Base-by-base conservation (phyloP, 495 filamentous ascomycete genomes). In the Aspergillus diversus region DNA sequence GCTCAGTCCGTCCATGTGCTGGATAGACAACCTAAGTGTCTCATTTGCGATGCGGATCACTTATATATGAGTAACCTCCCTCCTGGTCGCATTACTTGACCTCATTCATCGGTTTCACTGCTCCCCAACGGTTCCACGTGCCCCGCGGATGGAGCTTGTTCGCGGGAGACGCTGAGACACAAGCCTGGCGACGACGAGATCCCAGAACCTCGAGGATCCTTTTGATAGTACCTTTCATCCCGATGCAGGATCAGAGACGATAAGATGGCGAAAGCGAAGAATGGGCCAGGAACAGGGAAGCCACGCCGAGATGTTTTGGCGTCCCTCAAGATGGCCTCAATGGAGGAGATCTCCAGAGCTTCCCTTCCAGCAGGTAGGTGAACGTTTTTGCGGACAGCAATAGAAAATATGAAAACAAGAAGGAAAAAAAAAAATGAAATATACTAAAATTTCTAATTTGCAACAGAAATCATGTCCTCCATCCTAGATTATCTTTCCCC, bases 401-500 rank as follows among this genome's bases (percentile, higher is more conserved):
- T 27, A 27, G 21, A 27, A 27, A 27, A 27, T 27, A 27, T 27
- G 21, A 27, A 27, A 27, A 27, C 21, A 27, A 27, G 4, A 33
- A 37, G 13, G 2, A 55, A 47, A 21, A 31, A 32, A 12, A 17
- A 17, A 39, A 7, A 27, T 5, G 5, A 8, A n/a, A n/a, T 17
- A 5, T 61, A n/a, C 31, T 13, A 2, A 39, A 54, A 49, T 7
- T 7, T 21, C 31, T 59, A 13, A 32, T 47, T 31, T 52, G 42
- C 4, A 37, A 46, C 55, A 93, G 95, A 99, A 78, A 93, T 99
- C 66, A 84, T 98, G 63, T 87, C 90, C 17, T 84, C 86, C 15
- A 93, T 98, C 65, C 84, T 98, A 71, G 92, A 97, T 72, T 91
- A 93, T 76, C 86, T 97, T 62, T 88, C 92, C 34, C 83, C 96